A percentile compares a stretch with the other conserved stretches of the same genome.
phyloP scores from a whole-genome alignment of 2,329 filamentous ascomycete species.

The Scopulariopsis brevicaulis region DNA sequence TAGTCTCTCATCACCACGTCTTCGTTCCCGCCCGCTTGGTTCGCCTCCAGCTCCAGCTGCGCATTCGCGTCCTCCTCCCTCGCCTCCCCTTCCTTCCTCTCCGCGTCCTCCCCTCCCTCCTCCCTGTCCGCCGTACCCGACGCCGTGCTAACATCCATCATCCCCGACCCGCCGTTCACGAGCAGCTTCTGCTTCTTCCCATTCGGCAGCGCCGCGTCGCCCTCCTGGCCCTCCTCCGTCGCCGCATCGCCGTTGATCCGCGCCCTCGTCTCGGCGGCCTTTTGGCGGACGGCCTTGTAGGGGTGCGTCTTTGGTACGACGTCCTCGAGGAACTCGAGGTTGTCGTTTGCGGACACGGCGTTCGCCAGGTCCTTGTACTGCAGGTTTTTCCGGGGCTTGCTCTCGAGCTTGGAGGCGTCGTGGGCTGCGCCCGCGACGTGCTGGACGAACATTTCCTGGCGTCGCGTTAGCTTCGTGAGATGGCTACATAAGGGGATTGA shows the following conservation, averaged over 20 bases:
- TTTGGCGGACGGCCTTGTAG: conserved; percentile 66
- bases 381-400: conserved; percentile 84
- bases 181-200: conserved; percentile 8
- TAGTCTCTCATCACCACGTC: conserved; percentile 52
- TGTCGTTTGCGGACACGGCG: conserved; percentile 79
- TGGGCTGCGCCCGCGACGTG: conserved; percentile 78
- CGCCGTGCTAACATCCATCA: conserved; percentile 1
- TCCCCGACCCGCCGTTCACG: conserved; percentile 8
- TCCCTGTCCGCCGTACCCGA: background rate
- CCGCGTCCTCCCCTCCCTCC: conserved; percentile 27
- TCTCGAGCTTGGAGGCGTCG: conserved; percentile 80
- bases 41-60: conserved; percentile 44
- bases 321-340: conserved; percentile 89
- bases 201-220: background rate
- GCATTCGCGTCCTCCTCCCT: conserved; percentile 32
- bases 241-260: conserved; percentile 33
- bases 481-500: background rate
- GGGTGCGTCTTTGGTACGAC: conserved; percentile 78
- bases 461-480: background rate
- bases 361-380: conserved; percentile 92
- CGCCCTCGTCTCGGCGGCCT: conserved; percentile 37
- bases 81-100: conserved; percentile 9
- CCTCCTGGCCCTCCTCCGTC: conserved; percentile 5
- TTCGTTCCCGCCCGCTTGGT: conserved; percentile 25
- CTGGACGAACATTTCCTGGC: conserved; percentile 87